These are phyloP conservation scores for Albophoma yamanashiensis DNA, from an alignment of 2,329 filamentous ascomycete genomes.

Conservation along the genomic window DNA sequence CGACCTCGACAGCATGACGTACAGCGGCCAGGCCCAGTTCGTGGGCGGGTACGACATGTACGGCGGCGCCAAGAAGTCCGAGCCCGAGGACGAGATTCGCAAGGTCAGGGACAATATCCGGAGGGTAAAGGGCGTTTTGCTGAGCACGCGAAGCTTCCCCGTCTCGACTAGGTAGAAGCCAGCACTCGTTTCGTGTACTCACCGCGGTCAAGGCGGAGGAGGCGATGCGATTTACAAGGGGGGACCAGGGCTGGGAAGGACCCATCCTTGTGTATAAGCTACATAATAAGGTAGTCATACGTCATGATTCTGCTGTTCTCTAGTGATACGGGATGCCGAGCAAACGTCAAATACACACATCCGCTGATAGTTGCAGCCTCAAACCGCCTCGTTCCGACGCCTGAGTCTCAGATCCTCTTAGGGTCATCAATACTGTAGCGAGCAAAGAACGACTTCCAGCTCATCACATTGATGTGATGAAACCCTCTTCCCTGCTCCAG, in stretches of 20 bases:
- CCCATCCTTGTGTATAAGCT: not conserved
- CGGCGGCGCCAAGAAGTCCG: slow-evolving; percentile 31
- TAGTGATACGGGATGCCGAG: not conserved
- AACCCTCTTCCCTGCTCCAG: slow-evolving; percentile 34
- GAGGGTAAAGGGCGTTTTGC: slow-evolving; percentile 66
- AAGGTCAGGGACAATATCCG: slow-evolving; percentile 66
- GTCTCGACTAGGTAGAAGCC: slow-evolving; percentile 19
- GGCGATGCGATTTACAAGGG: not conserved
- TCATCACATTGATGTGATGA: slow-evolving; percentile 35
- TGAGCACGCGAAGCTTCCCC: slow-evolving; percentile 69
- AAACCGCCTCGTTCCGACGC: not conserved
- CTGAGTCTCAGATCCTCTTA: slow-evolving; percentile 3
- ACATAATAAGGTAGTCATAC: too few relatives aligned
- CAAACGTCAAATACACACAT: not conserved
- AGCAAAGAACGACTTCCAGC: slow-evolving; percentile 30
- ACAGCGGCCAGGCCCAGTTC: slow-evolving; percentile 27
- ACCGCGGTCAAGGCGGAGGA: not conserved
- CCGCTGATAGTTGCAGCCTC: not conserved
- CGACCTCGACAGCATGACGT: slow-evolving; percentile 53
- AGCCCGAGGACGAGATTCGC: slow-evolving; percentile 60
- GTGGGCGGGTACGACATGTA: slow-evolving; percentile 29
- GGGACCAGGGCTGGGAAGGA: not conserved
- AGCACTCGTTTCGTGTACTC: not conserved
- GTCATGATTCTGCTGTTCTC: not conserved
- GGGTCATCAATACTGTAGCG: slow-evolving; percentile 14